These are phyloP conservation scores for Salix viminalis DNA, from an alignment of 345 rosid genomes.

Conservation along the genomic window DNA sequence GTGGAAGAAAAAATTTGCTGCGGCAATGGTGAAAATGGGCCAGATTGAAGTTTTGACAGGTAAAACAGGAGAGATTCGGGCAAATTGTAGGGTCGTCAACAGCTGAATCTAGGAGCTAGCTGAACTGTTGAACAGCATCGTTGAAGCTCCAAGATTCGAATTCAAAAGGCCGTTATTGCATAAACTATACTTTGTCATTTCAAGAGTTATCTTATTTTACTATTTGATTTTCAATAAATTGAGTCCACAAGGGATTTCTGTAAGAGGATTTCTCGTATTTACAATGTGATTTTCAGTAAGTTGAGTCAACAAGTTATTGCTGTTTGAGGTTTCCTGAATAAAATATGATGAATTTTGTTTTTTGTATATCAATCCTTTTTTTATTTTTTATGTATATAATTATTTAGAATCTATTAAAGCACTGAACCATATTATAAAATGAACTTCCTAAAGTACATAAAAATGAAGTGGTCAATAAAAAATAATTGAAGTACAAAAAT, in stretches of 20 bases:
- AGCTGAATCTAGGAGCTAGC: neutral
- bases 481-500: too few relatives aligned
- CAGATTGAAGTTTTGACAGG: slow-evolving; percentile 13
- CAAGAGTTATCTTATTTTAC: neutral
- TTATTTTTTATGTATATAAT: too few relatives aligned
- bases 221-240: neutral
- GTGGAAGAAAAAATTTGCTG: slow-evolving; percentile 21
- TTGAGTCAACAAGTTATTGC: too few relatives aligned
- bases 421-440: too few relatives aligned
- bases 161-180: neutral
- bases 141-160: neutral
- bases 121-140: neutral
- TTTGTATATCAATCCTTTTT: too few relatives aligned
- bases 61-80: slow-evolving; percentile 17
- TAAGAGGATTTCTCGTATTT: neutral
- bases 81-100: slow-evolving; percentile 18
- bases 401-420: too few relatives aligned
- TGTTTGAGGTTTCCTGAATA: too few relatives aligned
- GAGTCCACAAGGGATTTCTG: too few relatives aligned
- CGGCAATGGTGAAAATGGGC: slow-evolving; percentile 32
- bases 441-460: too few relatives aligned
- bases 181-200: neutral
- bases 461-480: too few relatives aligned
- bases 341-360: too few relatives aligned
- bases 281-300: neutral